Percentiles rank a stretch among this genome's conserved stretches.
Evolutionary conservation across 75 land plant species (phyloP).

Genomic region (Picea sitchensis): DNA sequence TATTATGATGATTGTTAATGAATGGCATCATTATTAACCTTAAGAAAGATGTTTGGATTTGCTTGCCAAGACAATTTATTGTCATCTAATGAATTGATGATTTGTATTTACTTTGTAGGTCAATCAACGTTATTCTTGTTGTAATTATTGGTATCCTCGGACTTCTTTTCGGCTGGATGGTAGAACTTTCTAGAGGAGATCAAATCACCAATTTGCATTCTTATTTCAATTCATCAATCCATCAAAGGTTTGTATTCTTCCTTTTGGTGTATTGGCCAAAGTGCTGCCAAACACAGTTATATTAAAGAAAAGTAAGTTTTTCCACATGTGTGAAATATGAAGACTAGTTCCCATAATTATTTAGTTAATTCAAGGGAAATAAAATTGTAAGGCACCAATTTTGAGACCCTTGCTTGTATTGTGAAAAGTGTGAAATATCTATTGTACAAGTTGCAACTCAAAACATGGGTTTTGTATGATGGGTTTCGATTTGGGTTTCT

Average conservation of each 20-base stretch:
- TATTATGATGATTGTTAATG: slow-evolving; percentile 9
- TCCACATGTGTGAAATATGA: too few species aligned
- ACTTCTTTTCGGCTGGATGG: slow-evolving; percentile 63
- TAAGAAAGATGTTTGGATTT: too few species aligned
- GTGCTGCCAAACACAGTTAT: not conserved
- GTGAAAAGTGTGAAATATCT: too few species aligned
- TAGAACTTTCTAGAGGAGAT: slow-evolving; percentile 45
- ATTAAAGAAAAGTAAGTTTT: not conserved
- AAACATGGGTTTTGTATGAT: too few species aligned
- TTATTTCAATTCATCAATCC: slow-evolving; percentile 3
- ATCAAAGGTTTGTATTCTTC: not conserved
- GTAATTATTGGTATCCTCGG: slow-evolving; percentile 51
- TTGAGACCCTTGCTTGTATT: too few species aligned
- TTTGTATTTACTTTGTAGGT: slow-evolving; percentile 34
- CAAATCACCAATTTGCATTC: slow-evolving; percentile 15
- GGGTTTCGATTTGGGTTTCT: too few species aligned
- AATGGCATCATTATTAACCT: too few species aligned
- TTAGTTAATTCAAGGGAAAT: too few species aligned
- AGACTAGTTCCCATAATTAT: too few species aligned
- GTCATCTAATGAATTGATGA: not conserved
- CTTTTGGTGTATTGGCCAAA: not conserved
- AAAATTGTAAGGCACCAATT: too few species aligned
- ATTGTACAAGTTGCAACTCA: too few species aligned
- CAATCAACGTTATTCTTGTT: slow-evolving; percentile 55
- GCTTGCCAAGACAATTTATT: too few species aligned